A percentile compares a stretch with the other conserved stretches of the same genome.
Evolutionary conservation across 768 basidiomycete genomes (phyloP).

Genomic region (Boletus sp.): DNA sequence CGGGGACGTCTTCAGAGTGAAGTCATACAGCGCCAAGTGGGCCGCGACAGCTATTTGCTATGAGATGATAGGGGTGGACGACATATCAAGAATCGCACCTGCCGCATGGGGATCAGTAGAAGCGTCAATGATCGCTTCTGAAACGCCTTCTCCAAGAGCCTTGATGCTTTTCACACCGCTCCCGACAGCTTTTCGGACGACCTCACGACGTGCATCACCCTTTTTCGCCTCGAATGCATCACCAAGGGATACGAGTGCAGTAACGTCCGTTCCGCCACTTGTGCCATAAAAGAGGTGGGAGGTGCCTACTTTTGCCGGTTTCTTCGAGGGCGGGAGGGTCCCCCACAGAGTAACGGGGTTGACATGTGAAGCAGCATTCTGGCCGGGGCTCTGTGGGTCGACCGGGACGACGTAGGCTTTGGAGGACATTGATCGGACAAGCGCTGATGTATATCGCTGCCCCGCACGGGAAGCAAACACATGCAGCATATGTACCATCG

Average conservation of each 20-base stretch:
- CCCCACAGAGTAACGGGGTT: constrained; percentile 53
- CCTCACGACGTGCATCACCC: constrained; percentile 52
- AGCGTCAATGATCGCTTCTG: constrained; percentile 62
- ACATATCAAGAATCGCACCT: constrained; percentile 39
- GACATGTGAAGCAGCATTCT: constrained; percentile 34
- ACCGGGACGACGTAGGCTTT: constrained; percentile 58
- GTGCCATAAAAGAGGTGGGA: constrained; percentile 64
- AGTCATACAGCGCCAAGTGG: constrained; percentile 71
- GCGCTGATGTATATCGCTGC: constrained; percentile 22
- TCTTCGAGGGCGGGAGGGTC: constrained; percentile 45
- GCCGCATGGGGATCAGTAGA: constrained; percentile 73
- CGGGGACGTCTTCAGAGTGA: constrained; percentile 74
- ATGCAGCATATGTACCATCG: constrained; percentile 21
- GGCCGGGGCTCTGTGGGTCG: constrained; percentile 44
- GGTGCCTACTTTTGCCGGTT: constrained; percentile 58
- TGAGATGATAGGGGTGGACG: not conserved
- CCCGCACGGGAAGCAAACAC: constrained; percentile 14
- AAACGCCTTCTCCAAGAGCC: constrained; percentile 56
- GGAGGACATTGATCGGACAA: constrained; percentile 46
- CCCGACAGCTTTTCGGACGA: constrained; percentile 69
- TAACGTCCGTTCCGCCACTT: constrained; percentile 39
- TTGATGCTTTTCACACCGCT: constrained; percentile 70
- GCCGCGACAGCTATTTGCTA: constrained; percentile 64
- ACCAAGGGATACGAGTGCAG: constrained; percentile 59
- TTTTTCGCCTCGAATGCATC: constrained; percentile 49